phyloP scores from a whole-genome alignment of 1,284 basidiomycete genomes.

The Trichosporon faecale region DNA sequence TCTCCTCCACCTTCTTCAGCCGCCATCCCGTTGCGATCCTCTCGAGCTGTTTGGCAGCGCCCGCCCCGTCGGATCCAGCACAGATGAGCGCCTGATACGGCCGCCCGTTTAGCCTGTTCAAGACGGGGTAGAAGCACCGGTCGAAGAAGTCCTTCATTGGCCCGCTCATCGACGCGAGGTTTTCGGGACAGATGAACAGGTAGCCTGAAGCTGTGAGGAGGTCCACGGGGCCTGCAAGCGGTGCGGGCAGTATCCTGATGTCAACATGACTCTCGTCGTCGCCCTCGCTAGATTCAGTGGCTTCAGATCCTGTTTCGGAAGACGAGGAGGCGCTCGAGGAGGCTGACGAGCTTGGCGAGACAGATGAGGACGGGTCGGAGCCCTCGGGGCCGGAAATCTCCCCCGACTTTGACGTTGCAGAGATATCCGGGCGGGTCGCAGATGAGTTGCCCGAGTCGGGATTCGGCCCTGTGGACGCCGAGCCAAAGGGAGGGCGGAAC shows the following conservation, averaged over 20 bases:
- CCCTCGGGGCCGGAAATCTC: background rate
- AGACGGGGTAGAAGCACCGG: conserved; percentile 20
- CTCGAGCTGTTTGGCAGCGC: conserved; percentile 22
- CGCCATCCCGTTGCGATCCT: conserved; percentile 22
- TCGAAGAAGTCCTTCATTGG: conserved; percentile 26
- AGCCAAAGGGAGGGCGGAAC: background rate
- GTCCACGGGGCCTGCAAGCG: conserved; percentile 17
- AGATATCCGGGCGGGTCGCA: background rate
- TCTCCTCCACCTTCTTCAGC: conserved; percentile 17
- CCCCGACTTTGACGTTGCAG: background rate
- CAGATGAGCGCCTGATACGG: conserved; percentile 24
- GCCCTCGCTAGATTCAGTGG: background rate
- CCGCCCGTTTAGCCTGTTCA: conserved; percentile 20
- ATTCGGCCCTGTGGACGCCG: background rate
- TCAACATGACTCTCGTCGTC: background rate
- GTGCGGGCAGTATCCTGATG: conserved; percentile 10
- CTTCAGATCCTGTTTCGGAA: background rate
- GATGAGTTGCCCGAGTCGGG: background rate
- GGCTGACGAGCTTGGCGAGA: background rate
- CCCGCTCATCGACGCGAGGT: conserved; percentile 23
- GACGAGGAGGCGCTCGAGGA: background rate
- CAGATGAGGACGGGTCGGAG: background rate
- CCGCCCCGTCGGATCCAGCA: conserved; percentile 21
- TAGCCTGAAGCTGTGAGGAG: conserved; percentile 16
- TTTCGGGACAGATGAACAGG: conserved; percentile 25